These are phyloP conservation scores for Candida palmyrensis DNA, from an alignment of 805 yeast species.

Conservation along the genomic window DNA sequence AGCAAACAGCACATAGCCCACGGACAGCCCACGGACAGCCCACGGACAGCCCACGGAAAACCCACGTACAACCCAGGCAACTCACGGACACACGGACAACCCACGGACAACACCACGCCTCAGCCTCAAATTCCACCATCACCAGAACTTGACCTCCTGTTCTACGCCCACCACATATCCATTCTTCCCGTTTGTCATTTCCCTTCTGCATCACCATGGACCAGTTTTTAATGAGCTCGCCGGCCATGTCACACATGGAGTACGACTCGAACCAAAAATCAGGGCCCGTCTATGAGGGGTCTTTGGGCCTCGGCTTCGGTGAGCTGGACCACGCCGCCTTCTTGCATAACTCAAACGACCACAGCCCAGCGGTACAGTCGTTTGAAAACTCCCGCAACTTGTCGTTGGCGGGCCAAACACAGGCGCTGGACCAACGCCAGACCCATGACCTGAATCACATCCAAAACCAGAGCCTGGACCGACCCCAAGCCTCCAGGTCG, in stretches of 20 bases:
- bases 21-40: too few relatives aligned
- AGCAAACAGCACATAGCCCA: too few relatives aligned
- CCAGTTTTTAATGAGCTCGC: slow-evolving; percentile 35
- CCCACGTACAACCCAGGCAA: too few relatives aligned
- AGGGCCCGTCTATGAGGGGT: slow-evolving; percentile 1
- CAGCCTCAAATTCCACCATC: too few relatives aligned
- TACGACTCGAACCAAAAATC: not conserved
- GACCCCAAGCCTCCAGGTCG: not conserved
- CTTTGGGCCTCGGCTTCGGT: slow-evolving; percentile 4
- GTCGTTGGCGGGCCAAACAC: slow-evolving; percentile 1
- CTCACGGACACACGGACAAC: too few relatives aligned
- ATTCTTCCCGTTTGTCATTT: not conserved
- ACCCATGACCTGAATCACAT: too few relatives aligned
- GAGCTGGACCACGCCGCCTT: not conserved
- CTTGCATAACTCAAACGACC: not conserved
- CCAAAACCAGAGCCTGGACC: too few relatives aligned
- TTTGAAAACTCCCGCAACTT: slow-evolving; percentile 3
- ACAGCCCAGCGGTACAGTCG: not conserved
- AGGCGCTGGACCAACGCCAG: slow-evolving; percentile 1
- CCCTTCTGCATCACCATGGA: slow-evolving; percentile 21
- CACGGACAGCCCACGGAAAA: too few relatives aligned
- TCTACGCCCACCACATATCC: too few relatives aligned
- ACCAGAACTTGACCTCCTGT: too few relatives aligned
- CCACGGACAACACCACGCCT: too few relatives aligned
- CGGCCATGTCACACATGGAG: slow-evolving; percentile 14